Evolutionary conservation across 2,329 filamentous ascomycete species (phyloP).

Genomic region (Colletotrichum musae): DNA sequence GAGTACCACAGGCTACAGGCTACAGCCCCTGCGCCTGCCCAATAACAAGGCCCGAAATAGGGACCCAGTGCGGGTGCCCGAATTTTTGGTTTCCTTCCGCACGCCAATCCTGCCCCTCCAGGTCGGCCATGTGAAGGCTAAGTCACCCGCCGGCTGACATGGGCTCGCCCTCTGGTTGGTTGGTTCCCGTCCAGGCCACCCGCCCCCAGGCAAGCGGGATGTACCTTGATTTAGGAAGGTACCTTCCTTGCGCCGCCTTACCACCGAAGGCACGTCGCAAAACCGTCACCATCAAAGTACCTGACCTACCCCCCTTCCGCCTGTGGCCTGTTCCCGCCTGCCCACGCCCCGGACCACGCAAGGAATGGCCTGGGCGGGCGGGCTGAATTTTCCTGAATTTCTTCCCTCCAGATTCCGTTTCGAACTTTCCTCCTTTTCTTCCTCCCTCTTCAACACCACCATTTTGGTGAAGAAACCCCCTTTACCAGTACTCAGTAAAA

Average conservation of each 20-base stretch:
- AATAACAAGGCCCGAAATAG: constrained; percentile 24
- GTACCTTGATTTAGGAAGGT: neutral
- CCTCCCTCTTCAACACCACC: constrained; percentile 43
- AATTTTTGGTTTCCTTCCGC: constrained; percentile 39
- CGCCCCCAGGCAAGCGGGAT: neutral
- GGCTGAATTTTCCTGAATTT: constrained; percentile 41
- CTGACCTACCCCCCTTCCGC: neutral
- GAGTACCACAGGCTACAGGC: neutral
- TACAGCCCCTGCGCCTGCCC: constrained; percentile 38
- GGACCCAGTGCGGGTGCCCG: constrained; percentile 38
- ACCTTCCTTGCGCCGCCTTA: neutral
- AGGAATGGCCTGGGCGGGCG: constrained; percentile 32
- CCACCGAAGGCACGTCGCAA: neutral
- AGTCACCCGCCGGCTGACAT: constrained; percentile 38
- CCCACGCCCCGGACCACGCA: constrained; percentile 9
- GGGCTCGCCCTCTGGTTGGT: constrained; percentile 33
- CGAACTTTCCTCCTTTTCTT: constrained; percentile 35
- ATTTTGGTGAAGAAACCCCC: constrained; percentile 43
- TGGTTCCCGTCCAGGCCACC: neutral
- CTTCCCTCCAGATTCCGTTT: constrained; percentile 26
- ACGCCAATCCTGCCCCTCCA: constrained; percentile 20
- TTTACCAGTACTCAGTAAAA: constrained; percentile 36
- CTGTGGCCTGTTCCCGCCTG: constrained; percentile 29
- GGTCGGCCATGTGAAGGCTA: constrained; percentile 33
- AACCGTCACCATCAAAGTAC: neutral